Evolutionary conservation across 2,329 filamentous ascomycete species (phyloP), one percentile per base, ranked within the genome.

Genomic region (Zarea fungicola): DNA sequence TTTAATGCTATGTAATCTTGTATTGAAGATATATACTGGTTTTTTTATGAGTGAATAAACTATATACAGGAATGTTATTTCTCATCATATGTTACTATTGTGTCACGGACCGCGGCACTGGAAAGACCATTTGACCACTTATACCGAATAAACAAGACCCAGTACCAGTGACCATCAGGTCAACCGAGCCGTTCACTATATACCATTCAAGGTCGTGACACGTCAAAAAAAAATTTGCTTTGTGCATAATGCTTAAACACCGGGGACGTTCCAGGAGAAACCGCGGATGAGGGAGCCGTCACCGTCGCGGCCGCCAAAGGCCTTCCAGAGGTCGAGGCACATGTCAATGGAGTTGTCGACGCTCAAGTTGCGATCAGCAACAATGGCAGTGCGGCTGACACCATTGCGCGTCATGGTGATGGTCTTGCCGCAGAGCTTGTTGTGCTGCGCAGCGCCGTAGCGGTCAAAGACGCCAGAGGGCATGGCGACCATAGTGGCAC

Each of bases 381-480:
- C 48, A 28, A 53, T 43, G 29, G 43, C 51, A 2, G 36, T 51
- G 19, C 45, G 43, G 23, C 48, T 51, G 25, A 51, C 48, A 14
- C 51, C 51, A 23, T 53, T 53, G 51, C 37, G 51, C 14, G 32
- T 51, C 43, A 53, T 51, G 43, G 51, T 53, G 42, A 53, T 48
- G 26, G 32, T 42, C 48, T 53, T 53, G 26, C 48, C 51, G 43
- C 51, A 53, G 23, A 53, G 51, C 18, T 35, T 44, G 51, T 53
- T 53, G 40, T 51, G 18, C 48, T 53, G 51, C n/a, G 51, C 43
- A 18, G 48, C 3, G 34, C 48, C 51, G 29, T 51, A 53, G 29
- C 22, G 22, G 44, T 53, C 51, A 26, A 53, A 53, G 39, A 53
- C 23, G 13, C 28, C 40, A 34, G 51, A 23, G 34, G 51, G 51